These are phyloP conservation scores for Pisolithus orientalis DNA, from an alignment of 768 basidiomycete species.

Conservation along the genomic window DNA sequence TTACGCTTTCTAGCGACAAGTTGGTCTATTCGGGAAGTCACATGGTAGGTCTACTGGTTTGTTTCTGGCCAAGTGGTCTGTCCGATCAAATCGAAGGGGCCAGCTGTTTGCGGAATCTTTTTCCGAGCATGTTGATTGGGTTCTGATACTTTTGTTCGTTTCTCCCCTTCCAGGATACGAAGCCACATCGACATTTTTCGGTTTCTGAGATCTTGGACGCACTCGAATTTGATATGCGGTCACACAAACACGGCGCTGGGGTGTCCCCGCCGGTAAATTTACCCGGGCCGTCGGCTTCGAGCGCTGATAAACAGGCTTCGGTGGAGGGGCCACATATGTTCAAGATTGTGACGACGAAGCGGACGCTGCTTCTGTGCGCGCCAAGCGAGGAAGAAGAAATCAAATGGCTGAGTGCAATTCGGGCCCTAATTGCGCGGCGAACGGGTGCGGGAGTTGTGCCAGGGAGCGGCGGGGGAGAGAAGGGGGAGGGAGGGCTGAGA, in stretches of 20 bases:
- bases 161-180: conserved; percentile 64
- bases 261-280: conserved; percentile 26
- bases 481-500: conserved; percentile 33
- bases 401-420: conserved; percentile 93
- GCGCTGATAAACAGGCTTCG: conserved; percentile 38
- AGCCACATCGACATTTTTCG: conserved; percentile 80
- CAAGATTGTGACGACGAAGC: conserved; percentile 94
- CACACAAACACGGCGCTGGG: conserved; percentile 38
- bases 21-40: conserved; percentile 88
- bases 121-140: conserved; percentile 2
- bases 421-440: conserved; percentile 81
- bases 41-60: conserved; percentile 65
- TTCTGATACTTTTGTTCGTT: conserved; percentile 6
- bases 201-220: conserved; percentile 87
- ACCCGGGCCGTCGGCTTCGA: conserved; percentile 30
- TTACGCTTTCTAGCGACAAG: conserved; percentile 84
- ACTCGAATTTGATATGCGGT: conserved; percentile 72
- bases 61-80: neutral
- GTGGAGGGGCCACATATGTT: conserved; percentile 60
- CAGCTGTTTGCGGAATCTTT: neutral
- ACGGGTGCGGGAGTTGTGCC: conserved; percentile 45
- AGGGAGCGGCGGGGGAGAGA: conserved; percentile 29
- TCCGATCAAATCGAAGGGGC: neutral
- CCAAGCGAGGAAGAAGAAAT: conserved; percentile 98
- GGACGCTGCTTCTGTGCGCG: conserved; percentile 83